These are phyloP conservation scores for Teratosphaeriaceae sp. DNA, from an alignment of 2,329 filamentous ascomycete genomes.

Conservation along the genomic window DNA sequence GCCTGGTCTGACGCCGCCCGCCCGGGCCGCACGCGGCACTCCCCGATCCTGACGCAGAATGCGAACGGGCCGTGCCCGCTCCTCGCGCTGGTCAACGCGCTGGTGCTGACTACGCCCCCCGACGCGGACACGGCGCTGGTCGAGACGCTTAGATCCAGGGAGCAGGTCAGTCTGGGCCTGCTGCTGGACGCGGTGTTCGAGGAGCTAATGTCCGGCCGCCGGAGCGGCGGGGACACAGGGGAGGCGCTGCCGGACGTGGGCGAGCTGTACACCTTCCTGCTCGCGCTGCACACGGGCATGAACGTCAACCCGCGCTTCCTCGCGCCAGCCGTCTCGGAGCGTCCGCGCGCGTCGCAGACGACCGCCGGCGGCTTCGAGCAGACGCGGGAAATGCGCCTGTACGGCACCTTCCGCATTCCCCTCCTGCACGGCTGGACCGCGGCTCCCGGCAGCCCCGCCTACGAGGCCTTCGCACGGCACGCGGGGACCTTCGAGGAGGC, in stretches of 20 bases:
- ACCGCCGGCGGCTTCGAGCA: constrained; percentile 73
- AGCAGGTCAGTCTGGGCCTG: constrained; percentile 80
- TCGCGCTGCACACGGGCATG: constrained; percentile 90
- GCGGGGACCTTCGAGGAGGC: constrained; percentile 87
- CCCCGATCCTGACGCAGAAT: constrained; percentile 87
- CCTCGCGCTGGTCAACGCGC: constrained; percentile 85
- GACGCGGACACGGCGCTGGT: constrained; percentile 63
- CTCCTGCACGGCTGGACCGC: constrained; percentile 93
- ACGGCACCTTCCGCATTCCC: constrained; percentile 80
- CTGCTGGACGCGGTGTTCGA: constrained; percentile 88
- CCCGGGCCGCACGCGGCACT: constrained; percentile 62
- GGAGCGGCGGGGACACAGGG: constrained; percentile 57
- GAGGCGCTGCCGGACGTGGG: constrained; percentile 73
- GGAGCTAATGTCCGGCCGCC: constrained; percentile 74
- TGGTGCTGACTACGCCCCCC: constrained; percentile 73
- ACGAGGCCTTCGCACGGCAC: constrained; percentile 63
- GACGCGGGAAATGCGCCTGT: constrained; percentile 83
- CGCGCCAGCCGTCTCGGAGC: constrained; percentile 36
- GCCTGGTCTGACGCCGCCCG: constrained; percentile 66
- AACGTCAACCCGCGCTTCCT: constrained; percentile 93
- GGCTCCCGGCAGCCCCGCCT: constrained; percentile 56
- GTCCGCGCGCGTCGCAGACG: constrained; percentile 36
- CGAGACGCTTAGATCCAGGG: constrained; percentile 68
- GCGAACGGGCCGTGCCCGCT: constrained; percentile 91
- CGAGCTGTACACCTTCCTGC: constrained; percentile 80